Evolutionary conservation across 345 rosid species (phyloP).

Genomic region (Citrus trifoliata): DNA sequence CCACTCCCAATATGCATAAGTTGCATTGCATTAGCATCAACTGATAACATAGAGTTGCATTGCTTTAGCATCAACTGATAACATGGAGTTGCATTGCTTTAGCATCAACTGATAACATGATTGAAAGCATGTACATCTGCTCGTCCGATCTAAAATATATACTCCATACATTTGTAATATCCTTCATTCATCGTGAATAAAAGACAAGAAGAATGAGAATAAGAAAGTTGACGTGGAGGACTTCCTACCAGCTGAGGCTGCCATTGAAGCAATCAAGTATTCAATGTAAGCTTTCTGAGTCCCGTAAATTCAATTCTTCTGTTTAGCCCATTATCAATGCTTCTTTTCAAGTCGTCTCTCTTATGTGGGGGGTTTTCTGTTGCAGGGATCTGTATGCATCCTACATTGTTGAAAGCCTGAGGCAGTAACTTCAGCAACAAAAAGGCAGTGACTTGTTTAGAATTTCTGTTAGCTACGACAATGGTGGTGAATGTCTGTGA

Average conservation of each 20-base stretch:
- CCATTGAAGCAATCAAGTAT: constrained; percentile 71
- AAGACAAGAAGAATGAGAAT: constrained; percentile 99
- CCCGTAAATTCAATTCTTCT: neutral
- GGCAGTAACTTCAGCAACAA: constrained; percentile 39
- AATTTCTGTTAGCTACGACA: neutral
- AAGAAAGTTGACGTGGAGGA: constrained; percentile 91
- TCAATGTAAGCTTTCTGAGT: constrained; percentile 62
- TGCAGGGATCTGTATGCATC: constrained; percentile 95
- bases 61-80: too few relatives aligned
- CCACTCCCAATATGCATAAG: too few relatives aligned
- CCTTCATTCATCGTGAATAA: constrained; percentile 34
- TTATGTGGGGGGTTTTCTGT: neutral
- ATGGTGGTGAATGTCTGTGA: neutral
- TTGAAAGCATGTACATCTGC: neutral
- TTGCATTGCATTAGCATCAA: too few relatives aligned
- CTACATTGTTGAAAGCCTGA: constrained; percentile 86
- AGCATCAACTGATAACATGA: neutral
- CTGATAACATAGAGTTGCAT: too few relatives aligned
- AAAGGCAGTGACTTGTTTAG: neutral
- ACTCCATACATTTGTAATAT: neutral
- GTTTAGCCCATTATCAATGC: neutral
- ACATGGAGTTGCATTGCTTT: neutral
- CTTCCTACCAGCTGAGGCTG: constrained; percentile 80
- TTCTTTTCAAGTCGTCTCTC: neutral
- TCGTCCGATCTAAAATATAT: neutral